Percentiles rank a stretch among this genome's conserved stretches.
Conservation (phyloP, 371 early-diverging fungal genomes). For the Rhizopus delemar region DNA sequence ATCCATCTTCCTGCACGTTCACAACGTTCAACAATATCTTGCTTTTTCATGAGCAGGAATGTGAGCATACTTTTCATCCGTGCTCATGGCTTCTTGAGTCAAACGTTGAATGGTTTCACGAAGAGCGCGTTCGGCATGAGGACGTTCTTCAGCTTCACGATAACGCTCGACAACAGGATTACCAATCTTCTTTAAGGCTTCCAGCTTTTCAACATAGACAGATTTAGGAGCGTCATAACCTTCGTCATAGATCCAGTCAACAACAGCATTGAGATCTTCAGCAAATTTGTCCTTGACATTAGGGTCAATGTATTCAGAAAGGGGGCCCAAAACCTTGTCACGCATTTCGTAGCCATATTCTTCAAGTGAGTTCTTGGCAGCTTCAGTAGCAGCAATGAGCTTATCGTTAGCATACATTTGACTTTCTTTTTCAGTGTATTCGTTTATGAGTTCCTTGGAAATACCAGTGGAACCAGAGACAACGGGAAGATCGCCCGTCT, state of each 20-base stretch:
- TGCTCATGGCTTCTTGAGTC: constrained; percentile 67
- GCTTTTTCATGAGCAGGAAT: constrained; percentile 84
- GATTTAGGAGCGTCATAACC: constrained; percentile 92
- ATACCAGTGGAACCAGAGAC: constrained; percentile 63
- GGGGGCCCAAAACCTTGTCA: constrained; percentile 74
- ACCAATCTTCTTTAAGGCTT: constrained; percentile 78
- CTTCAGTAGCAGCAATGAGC: constrained; percentile 91
- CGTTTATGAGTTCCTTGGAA: constrained; percentile 55
- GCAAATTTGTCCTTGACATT: constrained; percentile 73
- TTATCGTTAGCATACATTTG: constrained; percentile 86
- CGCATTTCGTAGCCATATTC: constrained; percentile 98
- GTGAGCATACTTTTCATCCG: constrained; percentile 86
- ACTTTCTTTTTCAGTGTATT: constrained; percentile 77
- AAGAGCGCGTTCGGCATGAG: constrained; percentile 77
- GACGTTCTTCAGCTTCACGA: constrained; percentile 85
- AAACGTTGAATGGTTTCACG: constrained; percentile 76
- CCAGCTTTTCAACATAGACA: constrained; percentile 84
- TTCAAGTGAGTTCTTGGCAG: constrained; percentile 92
- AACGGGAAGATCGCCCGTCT: constrained; percentile 84
- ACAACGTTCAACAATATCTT: constrained; percentile 74
- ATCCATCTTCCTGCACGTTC: constrained; percentile 87
- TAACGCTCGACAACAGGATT: constrained; percentile 81
- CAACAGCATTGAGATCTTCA: constrained; percentile 72
- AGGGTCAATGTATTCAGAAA: constrained; percentile 76
- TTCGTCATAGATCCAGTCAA: constrained; percentile 98